Evolutionary conservation across 257 asterid genomes (phyloP).

Genomic region (Salvia miltiorrhiza): DNA sequence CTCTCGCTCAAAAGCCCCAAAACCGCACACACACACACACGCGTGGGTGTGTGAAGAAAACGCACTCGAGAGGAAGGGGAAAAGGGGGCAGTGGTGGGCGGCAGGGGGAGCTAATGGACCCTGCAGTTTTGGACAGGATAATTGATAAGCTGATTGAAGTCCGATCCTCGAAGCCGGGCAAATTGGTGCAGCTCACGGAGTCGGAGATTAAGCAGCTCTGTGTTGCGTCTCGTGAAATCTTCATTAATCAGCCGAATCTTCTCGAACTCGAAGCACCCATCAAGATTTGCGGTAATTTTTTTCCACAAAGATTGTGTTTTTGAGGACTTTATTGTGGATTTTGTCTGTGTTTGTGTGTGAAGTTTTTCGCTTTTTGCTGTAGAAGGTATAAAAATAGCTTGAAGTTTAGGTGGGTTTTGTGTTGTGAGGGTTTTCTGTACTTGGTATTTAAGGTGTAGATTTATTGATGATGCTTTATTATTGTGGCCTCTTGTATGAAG

Average conservation of each 20-base stretch:
- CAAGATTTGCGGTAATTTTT: conserved; percentile 77
- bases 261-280: conserved; percentile 95
- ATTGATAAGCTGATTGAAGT: conserved; percentile 77
- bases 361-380: neutral
- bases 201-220: conserved; percentile 90
- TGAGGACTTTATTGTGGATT: neutral
- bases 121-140: conserved; percentile 60
- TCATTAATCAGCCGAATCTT: conserved; percentile 76
- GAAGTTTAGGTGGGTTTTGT: neutral
- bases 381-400: neutral
- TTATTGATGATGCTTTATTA: neutral
- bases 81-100: conserved; percentile 7
- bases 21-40: conserved; percentile 25
- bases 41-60: conserved; percentile 25
- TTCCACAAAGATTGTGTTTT: neutral
- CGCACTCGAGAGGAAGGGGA: neutral
- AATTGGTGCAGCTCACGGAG: conserved; percentile 79
- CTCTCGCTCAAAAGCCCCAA: conserved; percentile 18
- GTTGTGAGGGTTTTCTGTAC: neutral
- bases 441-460: neutral
- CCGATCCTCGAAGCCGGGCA: conserved; percentile 88
- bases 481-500: neutral
- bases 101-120: conserved; percentile 47
- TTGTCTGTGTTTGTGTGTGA: neutral
- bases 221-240: conserved; percentile 73